A percentile compares a stretch with the other conserved stretches of the same genome.
phyloP scores from a whole-genome alignment of 768 basidiomycete genomes.

The Kwoniella botswanensis region DNA sequence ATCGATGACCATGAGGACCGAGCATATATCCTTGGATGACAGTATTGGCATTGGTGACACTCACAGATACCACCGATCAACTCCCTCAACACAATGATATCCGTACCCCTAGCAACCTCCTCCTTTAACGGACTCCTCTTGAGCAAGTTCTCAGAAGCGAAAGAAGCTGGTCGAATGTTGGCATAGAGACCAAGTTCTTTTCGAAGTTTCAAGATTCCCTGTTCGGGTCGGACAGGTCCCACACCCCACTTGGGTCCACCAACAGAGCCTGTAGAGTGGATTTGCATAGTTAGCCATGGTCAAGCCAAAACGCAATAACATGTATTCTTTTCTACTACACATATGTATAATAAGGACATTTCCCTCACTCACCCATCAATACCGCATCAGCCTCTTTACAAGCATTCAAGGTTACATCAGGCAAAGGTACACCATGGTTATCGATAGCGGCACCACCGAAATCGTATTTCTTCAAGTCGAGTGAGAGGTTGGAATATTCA shows the following conservation, averaged over 20 bases:
- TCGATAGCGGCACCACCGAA: conserved; percentile 97
- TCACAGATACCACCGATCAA: conserved; percentile 86
- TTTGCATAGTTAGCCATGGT: not conserved
- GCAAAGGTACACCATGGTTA: conserved; percentile 79
- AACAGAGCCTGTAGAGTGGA: conserved; percentile 72
- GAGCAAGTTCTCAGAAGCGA: conserved; percentile 88
- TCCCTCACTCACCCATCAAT: conserved; percentile 73
- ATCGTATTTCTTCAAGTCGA: conserved; percentile 73
- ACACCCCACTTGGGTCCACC: conserved; percentile 99
- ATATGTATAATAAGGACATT: not conserved
- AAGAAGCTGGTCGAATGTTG: conserved; percentile 95
- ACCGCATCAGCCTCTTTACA: conserved; percentile 95
- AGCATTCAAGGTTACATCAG: conserved; percentile 80
- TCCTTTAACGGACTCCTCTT: conserved; percentile 86
- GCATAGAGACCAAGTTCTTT: conserved; percentile 95
- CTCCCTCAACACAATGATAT: conserved; percentile 94
- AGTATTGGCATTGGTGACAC: conserved; percentile 18
- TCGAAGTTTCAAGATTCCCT: conserved; percentile 82
- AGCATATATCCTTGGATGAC: too few relatives aligned
- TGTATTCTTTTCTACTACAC: not conserved
- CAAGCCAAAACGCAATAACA: not conserved
- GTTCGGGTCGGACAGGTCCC: conserved; percentile 86
- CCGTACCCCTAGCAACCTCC: conserved; percentile 72
- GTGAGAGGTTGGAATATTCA: conserved; percentile 68
- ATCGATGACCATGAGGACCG: too few relatives aligned